phyloP scores from a whole-genome alignment of 805 yeast genomes.

The Metschnikowia lochheadii region DNA sequence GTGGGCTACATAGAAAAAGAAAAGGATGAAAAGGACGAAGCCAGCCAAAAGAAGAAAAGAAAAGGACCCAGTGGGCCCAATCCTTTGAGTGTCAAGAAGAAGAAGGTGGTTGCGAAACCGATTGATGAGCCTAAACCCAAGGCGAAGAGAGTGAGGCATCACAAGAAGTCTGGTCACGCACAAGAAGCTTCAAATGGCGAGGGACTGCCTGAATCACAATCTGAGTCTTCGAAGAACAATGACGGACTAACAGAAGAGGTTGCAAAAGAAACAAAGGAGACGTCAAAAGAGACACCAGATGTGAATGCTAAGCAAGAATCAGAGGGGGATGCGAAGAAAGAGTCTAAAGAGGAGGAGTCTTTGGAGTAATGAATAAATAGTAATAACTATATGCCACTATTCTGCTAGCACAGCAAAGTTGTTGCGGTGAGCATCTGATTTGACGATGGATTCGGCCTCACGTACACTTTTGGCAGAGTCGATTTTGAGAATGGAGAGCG shows the following conservation, averaged over 20 bases:
- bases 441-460: background rate
- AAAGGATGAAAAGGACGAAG: slow-evolving; percentile 11
- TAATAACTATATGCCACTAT: background rate
- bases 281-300: background rate
- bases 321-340: background rate
- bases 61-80: slow-evolving; percentile 81
- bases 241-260: background rate
- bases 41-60: slow-evolving; percentile 39
- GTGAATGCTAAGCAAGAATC: background rate
- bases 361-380: background rate
- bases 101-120: slow-evolving; percentile 46
- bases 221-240: background rate
- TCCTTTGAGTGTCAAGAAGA: slow-evolving; percentile 85
- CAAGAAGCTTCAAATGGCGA: background rate
- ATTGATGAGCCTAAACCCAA: slow-evolving; percentile 6
- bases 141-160: slow-evolving; percentile 15
- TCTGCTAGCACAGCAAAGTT: slow-evolving; percentile 10
- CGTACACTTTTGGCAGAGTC: slow-evolving; percentile 8
- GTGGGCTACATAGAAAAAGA: slow-evolving; percentile 40
- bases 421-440: background rate
- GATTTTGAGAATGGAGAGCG: slow-evolving; percentile 14
- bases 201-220: background rate
- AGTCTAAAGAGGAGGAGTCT: background rate
- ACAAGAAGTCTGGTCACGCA: slow-evolving; percentile 6
- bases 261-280: background rate